These are phyloP conservation scores for Rosa multiflora DNA, from an alignment of 306 rosid genomes.

Conservation along the genomic window DNA sequence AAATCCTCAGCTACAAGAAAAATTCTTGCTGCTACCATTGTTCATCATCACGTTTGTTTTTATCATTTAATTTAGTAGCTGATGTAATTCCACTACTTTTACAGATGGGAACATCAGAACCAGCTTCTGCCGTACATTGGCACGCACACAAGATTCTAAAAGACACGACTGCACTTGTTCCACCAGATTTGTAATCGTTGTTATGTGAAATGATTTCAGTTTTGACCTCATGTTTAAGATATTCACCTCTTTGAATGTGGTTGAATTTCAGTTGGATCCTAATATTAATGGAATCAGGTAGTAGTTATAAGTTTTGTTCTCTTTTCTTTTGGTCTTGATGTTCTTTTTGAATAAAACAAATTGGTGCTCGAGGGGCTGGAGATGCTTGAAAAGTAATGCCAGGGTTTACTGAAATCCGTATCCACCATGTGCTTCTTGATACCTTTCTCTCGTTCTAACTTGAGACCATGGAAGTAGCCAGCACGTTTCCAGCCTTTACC, in stretches of 20 bases:
- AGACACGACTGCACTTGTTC: constrained; percentile 52
- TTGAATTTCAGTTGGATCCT: background rate
- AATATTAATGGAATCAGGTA: background rate
- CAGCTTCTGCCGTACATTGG: constrained; percentile 63
- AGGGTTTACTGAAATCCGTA: no score
- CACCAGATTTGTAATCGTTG: constrained; percentile 35
- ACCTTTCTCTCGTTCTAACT: no score
- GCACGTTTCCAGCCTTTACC: no score
- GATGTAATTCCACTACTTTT: constrained; percentile 17
- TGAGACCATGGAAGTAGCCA: no score
- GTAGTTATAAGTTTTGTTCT: background rate
- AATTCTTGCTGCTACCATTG: background rate
- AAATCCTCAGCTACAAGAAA: background rate
- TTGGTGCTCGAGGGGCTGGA: background rate
- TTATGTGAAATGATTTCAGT: constrained; percentile 29
- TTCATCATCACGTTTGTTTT: background rate
- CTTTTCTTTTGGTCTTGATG: background rate
- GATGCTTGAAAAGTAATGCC: no score
- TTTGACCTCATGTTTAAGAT: constrained; percentile 35
- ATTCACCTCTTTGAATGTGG: background rate
- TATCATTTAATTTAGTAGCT: background rate
- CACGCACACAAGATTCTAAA: constrained; percentile 67
- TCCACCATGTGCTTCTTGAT: no score
- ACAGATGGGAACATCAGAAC: constrained; percentile 88
- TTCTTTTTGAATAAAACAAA: background rate